Evolutionary conservation across 2,329 filamentous ascomycete genomes (phyloP).

Genomic region (Curvularia spicifera): DNA sequence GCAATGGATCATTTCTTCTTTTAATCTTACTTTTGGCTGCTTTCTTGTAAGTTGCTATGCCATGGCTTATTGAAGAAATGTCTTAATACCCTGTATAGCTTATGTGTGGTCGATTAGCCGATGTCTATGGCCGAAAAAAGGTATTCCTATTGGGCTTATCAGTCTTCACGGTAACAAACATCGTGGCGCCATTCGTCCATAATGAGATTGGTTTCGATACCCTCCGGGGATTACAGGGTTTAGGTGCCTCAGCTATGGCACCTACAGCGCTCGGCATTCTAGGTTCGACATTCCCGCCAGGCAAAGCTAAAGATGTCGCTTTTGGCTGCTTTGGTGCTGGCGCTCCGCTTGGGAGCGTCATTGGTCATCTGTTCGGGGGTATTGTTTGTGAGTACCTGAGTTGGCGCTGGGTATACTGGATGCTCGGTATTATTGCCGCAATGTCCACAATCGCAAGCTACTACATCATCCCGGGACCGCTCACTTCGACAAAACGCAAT

Average conservation of each 20-base stretch:
- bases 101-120: conserved; percentile 70
- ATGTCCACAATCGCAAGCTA: conserved; percentile 63
- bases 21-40: conserved; percentile 70
- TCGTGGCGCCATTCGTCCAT: conserved; percentile 67
- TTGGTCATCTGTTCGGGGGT: conserved; percentile 70
- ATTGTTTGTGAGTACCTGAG: conserved; percentile 64
- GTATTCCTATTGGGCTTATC: conserved; percentile 70
- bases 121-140: conserved; percentile 69
- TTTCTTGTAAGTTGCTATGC: conserved; percentile 55
- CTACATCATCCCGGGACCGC: conserved; percentile 65
- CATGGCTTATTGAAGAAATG: not conserved
- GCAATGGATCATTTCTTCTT: conserved; percentile 72
- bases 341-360: conserved; percentile 67
- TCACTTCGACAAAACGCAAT: conserved; percentile 36
- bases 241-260: conserved; percentile 72
- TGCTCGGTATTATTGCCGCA: conserved; percentile 65
- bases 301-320: conserved; percentile 73
- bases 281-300: conserved; percentile 69
- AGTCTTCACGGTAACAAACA: conserved; percentile 66
- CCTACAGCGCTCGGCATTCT: conserved; percentile 75
- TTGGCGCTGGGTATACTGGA: conserved; percentile 56
- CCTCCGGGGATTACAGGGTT: conserved; percentile 69
- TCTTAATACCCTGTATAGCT: conserved; percentile 46
- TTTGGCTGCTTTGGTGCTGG: conserved; percentile 63
- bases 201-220: conserved; percentile 73